phyloP scores from a whole-genome alignment of 1,284 basidiomycete genomes.

The Ceratobasidium sp. region DNA sequence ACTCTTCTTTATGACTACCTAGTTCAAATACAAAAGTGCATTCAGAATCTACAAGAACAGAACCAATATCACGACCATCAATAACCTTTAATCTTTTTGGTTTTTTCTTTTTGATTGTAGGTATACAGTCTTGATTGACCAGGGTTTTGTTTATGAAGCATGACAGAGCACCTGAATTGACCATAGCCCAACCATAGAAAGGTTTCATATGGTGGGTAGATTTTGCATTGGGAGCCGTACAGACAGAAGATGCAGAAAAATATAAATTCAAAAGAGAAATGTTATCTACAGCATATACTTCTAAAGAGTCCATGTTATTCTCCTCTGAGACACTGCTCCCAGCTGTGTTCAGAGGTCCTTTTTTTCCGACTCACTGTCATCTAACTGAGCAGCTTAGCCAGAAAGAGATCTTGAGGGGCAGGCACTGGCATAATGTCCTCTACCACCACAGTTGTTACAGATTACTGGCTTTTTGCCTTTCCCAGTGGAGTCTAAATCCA shows the following conservation, averaged over 20 bases:
- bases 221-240: not conserved
- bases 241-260: not conserved
- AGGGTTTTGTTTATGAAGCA: constrained; percentile 27
- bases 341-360: not conserved
- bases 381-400: not conserved
- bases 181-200: not conserved
- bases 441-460: not conserved
- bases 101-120: not conserved
- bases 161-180: not conserved
- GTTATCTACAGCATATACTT: constrained; percentile 1
- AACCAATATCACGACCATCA: not conserved
- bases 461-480: not conserved
- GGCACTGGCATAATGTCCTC: not conserved
- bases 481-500: not conserved
- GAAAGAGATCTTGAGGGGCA: not conserved
- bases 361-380: not conserved
- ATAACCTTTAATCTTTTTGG: constrained; percentile 13
- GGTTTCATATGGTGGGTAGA: not conserved
- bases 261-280: constrained; percentile 11
- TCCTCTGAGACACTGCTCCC: not conserved
- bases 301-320: not conserved
- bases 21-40: not conserved
- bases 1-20: constrained; percentile 5
- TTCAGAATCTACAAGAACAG: not conserved
- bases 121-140: not conserved